Evolutionary conservation across 768 basidiomycete species (phyloP).

Genomic region (Zangia roseola): DNA sequence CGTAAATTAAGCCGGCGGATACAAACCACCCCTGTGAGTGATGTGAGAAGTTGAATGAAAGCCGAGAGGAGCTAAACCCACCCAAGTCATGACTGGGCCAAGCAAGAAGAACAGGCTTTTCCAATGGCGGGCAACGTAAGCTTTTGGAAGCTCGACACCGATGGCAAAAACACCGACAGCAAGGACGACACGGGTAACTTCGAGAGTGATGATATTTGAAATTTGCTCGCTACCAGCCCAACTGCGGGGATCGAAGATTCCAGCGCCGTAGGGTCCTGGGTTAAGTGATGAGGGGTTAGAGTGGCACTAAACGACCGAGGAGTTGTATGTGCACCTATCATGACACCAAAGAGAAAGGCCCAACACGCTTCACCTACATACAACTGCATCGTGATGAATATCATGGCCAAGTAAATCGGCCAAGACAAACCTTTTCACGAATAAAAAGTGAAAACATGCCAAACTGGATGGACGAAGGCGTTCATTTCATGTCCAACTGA

Average conservation of each 20-base stretch:
- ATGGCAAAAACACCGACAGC: slow-evolving; percentile 98
- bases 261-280: slow-evolving; percentile 77
- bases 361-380: slow-evolving; percentile 97
- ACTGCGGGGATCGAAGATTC: slow-evolving; percentile 76
- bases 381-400: slow-evolving; percentile 42
- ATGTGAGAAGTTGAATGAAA: slow-evolving; percentile 6
- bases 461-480: slow-evolving; percentile 49
- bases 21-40: slow-evolving; percentile 84
- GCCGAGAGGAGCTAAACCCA: slow-evolving; percentile 36
- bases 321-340: slow-evolving; percentile 60
- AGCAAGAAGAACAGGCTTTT: slow-evolving; percentile 83
- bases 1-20: slow-evolving; percentile 87
- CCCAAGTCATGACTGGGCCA: slow-evolving; percentile 82
- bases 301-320: neutral
- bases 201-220: slow-evolving; percentile 81
- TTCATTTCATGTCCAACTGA: neutral
- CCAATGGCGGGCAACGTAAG: slow-evolving; percentile 94
- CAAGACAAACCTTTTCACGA: slow-evolving; percentile 68
- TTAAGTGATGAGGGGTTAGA: slow-evolving; percentile 6
- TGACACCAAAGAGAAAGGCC: slow-evolving; percentile 91
- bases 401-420: neutral
- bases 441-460: slow-evolving; percentile 94
- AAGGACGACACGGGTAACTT: slow-evolving; percentile 86
- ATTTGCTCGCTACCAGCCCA: slow-evolving; percentile 59
- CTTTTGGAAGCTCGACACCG: slow-evolving; percentile 95